Evolutionary conservation across 768 basidiomycete genomes (phyloP).

Genomic region (Leucocoprinus birnbaumii): DNA sequence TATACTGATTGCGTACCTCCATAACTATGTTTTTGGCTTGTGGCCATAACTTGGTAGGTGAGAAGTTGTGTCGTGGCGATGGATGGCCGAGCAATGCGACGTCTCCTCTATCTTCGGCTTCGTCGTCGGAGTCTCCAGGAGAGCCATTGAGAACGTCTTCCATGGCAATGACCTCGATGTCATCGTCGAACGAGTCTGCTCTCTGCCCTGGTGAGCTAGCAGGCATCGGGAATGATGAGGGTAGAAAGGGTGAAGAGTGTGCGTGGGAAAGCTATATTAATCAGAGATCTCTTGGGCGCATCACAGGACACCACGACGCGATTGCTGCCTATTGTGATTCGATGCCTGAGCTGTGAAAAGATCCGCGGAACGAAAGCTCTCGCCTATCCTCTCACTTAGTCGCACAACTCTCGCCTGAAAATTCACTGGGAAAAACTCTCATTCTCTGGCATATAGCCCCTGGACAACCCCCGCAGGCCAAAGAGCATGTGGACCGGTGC

Average conservation of each 20-base stretch:
- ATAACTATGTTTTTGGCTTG: conserved; percentile 63
- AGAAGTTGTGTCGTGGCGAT: conserved; percentile 1
- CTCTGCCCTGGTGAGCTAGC: conserved; percentile 26
- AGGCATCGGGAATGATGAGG: conserved; percentile 26
- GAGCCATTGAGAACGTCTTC: conserved; percentile 19
- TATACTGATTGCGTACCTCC: conserved; percentile 48
- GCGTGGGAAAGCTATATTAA: background rate
- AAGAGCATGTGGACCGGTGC: too few species aligned
- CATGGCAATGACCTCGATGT: conserved; percentile 35
- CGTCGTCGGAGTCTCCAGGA: conserved; percentile 26
- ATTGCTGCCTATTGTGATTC: too few species aligned
- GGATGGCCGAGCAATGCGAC: conserved; percentile 40
- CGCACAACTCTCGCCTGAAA: too few species aligned
- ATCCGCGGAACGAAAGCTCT: too few species aligned
- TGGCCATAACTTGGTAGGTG: conserved; percentile 39
- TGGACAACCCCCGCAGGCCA: too few species aligned
- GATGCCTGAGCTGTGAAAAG: too few species aligned
- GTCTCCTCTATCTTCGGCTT: conserved; percentile 34
- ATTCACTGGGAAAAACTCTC: too few species aligned
- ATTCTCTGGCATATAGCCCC: too few species aligned
- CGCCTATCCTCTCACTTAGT: too few species aligned
- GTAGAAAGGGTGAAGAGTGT: background rate
- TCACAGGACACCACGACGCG: too few species aligned
- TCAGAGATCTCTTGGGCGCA: too few species aligned
- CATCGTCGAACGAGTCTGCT: conserved; percentile 23